Evolutionary conservation across 2,329 filamentous ascomycete genomes (phyloP), one percentile per base, ranked within the genome.

Genomic region (Fusarium tanahbumbuense): DNA sequence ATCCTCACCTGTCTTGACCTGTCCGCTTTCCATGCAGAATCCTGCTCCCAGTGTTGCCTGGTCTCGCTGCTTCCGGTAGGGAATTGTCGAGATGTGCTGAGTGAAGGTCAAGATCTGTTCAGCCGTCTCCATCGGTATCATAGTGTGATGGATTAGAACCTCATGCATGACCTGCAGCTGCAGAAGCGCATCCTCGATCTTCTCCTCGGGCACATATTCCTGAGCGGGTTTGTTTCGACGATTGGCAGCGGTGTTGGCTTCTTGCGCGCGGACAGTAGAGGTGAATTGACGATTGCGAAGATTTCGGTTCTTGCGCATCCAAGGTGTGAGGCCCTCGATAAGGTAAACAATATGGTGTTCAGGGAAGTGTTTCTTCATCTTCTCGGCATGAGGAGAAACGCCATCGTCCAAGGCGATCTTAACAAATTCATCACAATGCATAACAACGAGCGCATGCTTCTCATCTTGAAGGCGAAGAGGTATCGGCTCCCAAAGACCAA

Each of bases 11-110:
- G 89, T 87, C 57, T 88, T 88, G 44, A 95, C 91, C 79, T 95
- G 92, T 0, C 92, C 92, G 1, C 84, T 83, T 56, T 93, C 92
- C 91, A 94, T 94, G 79, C 92, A 94, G 77, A 95, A 95, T 0
- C 87, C 84, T 3, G 88, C 89, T 15, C 85, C 83, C 3, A 86
- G 83, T 56, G 82, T 83, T 50, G 80, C 77, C 34, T 79, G 78
- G 58, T 88, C 86, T 23, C 81, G 80, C 71, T 85, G 84, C 54
- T 82, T 86, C 68, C 88, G 88, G 78, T 94, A 94, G 0, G 92
- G 92, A 23, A 92, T 88, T 2, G 90, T 92, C 10, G 91, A 92
- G 50, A 95, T 89, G 76, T 95, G 91, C 74, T 94, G 91, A 0
- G 93, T 95, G 73, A 94, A 93, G 34, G 87, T 83, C 30, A 86